Conservation (phyloP, 2,329 filamentous ascomycete genomes). For the Arthroderma sp. region DNA sequence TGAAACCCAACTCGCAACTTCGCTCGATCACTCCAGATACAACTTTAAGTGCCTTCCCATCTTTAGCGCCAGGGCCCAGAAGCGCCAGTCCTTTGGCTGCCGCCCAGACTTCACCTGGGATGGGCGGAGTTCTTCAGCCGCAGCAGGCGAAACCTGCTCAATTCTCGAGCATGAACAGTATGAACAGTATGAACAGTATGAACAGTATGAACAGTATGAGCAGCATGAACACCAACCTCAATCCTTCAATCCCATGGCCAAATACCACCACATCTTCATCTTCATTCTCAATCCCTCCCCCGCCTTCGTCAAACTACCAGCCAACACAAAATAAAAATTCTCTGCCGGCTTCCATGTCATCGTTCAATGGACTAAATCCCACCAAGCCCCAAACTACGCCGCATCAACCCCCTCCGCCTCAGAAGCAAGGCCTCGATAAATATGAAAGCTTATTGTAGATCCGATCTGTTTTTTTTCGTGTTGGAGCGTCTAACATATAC, state of each 20-base stretch:
- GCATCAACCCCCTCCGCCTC: slow-evolving; percentile 11
- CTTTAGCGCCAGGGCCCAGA: slow-evolving; percentile 28
- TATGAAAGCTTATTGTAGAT: slow-evolving; percentile 42
- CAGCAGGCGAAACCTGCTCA: not conserved
- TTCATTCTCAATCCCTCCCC: slow-evolving; percentile 17
- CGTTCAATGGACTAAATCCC: too few relatives aligned
- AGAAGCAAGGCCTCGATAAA: slow-evolving; percentile 38
- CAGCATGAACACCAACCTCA: not conserved
- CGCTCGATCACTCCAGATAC: slow-evolving; percentile 42
- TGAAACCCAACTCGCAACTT: slow-evolving; percentile 17
- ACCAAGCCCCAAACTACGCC: not conserved
- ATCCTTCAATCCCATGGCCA: not conserved
- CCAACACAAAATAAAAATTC: not conserved
- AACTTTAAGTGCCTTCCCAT: slow-evolving; percentile 34
- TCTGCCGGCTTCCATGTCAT: too few relatives aligned
- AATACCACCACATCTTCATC: slow-evolving; percentile 15
- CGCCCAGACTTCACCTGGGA: not conserved
- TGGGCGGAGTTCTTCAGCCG: not conserved
- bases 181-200: too few relatives aligned
- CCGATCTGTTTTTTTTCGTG: too few relatives aligned
- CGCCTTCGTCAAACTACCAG: slow-evolving; percentile 4
- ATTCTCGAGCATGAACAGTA: too few relatives aligned
- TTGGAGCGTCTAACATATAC: too few relatives aligned
- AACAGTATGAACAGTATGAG: not conserved
- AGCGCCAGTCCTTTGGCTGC: not conserved